A percentile compares a stretch with the other conserved stretches of the same genome.
phyloP scores from a whole-genome alignment of 2,329 filamentous ascomycete species.

The Mariannaea elegans region DNA sequence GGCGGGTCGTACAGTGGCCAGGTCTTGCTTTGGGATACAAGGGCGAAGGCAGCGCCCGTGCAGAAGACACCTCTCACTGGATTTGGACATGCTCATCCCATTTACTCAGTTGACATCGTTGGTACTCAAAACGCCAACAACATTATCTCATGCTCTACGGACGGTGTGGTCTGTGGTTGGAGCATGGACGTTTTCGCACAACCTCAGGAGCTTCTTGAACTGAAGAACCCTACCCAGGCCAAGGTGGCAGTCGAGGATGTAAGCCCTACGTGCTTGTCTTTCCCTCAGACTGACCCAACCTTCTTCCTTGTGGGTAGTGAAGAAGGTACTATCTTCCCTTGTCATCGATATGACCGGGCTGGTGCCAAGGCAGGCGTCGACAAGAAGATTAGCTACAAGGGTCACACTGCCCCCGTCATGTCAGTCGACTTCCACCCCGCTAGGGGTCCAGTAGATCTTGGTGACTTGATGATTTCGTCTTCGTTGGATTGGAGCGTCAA shows the following conservation, averaged over 20 bases:
- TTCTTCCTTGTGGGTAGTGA: slow-evolving; percentile 98
- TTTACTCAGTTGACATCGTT: slow-evolving; percentile 95
- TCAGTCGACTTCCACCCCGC: slow-evolving; percentile 95
- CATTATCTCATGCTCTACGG: slow-evolving; percentile 95
- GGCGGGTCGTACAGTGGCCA: slow-evolving; percentile 97
- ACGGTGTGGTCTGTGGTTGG: slow-evolving; percentile 97
- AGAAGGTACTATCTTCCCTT: slow-evolving; percentile 95
- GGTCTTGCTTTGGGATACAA: slow-evolving; percentile 95
- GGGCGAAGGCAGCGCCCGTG: slow-evolving; percentile 86
- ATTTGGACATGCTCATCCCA: slow-evolving; percentile 93
- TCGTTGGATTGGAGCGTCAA: slow-evolving; percentile 98
- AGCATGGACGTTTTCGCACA: slow-evolving; percentile 97
- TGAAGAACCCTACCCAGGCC: slow-evolving; percentile 84
- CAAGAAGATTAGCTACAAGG: slow-evolving; percentile 84
- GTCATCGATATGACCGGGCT: slow-evolving; percentile 95
- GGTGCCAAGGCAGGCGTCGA: slow-evolving; percentile 97
- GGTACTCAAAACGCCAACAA: slow-evolving; percentile 99
- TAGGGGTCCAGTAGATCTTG: slow-evolving; percentile 90
- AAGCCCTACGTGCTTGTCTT: slow-evolving; percentile 92
- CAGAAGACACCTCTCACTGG: slow-evolving; percentile 97
- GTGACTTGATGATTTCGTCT: slow-evolving; percentile 90
- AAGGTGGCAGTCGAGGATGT: slow-evolving; percentile 86
- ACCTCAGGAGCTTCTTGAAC: slow-evolving; percentile 91
- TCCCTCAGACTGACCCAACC: slow-evolving; percentile 93
- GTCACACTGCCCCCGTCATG: slow-evolving; percentile 94